phyloP scores from a whole-genome alignment of 352 stramenopile species.

The Phytopythium vexans region DNA sequence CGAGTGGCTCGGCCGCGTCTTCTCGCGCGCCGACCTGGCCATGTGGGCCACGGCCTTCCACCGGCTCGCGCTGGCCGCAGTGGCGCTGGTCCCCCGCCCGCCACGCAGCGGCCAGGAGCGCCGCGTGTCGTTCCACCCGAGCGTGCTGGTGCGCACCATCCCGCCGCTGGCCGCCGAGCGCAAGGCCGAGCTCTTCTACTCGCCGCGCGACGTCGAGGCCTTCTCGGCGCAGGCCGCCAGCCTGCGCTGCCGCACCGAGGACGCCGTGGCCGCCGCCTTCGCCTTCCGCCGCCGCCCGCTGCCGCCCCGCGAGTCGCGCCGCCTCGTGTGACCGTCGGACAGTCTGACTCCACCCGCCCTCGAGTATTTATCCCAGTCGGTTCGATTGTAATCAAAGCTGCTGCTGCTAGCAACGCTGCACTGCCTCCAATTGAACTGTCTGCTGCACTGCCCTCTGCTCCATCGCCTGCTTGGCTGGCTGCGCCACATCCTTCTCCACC shows the following conservation, averaged over 20 bases:
- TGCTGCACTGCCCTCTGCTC: too few relatives aligned
- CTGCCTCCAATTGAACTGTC: too few relatives aligned
- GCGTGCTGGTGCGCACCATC: constrained; percentile 57
- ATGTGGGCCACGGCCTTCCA: constrained; percentile 69
- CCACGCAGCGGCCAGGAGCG: constrained; percentile 25
- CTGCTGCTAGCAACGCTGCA: too few relatives aligned
- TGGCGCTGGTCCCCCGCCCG: constrained; percentile 12
- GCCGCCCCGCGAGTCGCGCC: too few relatives aligned
- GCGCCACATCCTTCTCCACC: too few relatives aligned
- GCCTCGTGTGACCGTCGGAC: too few relatives aligned
- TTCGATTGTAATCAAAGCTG: too few relatives aligned
- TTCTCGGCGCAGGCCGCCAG: constrained; percentile 57
- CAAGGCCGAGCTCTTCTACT: constrained; percentile 61
- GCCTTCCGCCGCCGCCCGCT: constrained; percentile 3
- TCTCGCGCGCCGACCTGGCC: constrained; percentile 50
- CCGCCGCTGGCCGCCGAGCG: constrained; percentile 44
- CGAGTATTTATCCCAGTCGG: too few relatives aligned
- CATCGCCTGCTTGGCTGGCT: too few relatives aligned
- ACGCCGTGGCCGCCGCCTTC: constrained; percentile 26
- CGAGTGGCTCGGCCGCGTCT: constrained; percentile 42
- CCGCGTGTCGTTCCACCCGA: constrained; percentile 58
- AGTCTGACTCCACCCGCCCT: too few relatives aligned
- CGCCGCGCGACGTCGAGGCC: constrained; percentile 50
- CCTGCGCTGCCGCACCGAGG: constrained; percentile 47
- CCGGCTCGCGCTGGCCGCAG: constrained; percentile 41